phyloP scores from a whole-genome alignment of 129 eudicot species.

The Flaveria ramosissima region DNA sequence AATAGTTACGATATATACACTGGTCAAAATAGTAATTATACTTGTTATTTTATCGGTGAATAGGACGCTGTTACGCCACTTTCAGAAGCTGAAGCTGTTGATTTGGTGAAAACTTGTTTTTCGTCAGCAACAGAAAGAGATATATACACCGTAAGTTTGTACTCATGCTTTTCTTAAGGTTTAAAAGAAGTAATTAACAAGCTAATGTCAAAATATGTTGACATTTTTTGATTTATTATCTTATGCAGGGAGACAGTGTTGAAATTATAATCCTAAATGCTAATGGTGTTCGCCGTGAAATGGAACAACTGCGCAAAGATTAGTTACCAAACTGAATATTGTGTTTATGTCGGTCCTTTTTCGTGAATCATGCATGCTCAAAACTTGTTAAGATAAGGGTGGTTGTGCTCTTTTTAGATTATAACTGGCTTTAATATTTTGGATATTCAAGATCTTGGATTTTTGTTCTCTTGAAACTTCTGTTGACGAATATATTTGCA shows the following conservation, averaged over 20 bases:
- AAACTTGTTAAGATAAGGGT: constrained; percentile 3
- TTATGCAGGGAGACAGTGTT: constrained; percentile 83
- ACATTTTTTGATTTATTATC: background rate
- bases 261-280: constrained; percentile 75
- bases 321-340: constrained; percentile 23
- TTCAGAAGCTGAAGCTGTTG: constrained; percentile 91
- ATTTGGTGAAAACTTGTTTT: constrained; percentile 93
- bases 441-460: constrained; percentile 20
- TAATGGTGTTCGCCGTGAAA: constrained; percentile 64
- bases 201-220: background rate
- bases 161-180: background rate
- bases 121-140: constrained; percentile 98
- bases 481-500: constrained; percentile 23
- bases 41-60: constrained; percentile 13
- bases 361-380: background rate
- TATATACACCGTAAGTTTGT: constrained; percentile 78
- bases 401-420: constrained; percentile 1
- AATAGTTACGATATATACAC: background rate
- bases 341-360: constrained; percentile 16
- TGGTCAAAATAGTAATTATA: background rate
- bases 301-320: constrained; percentile 81
- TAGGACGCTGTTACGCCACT: constrained; percentile 99
- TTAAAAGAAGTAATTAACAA: background rate
- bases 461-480: constrained; percentile 17
- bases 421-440: background rate